Base-by-base conservation (phyloP, 495 filamentous ascomycete genomes). In the Penicillium paradoxum region DNA sequence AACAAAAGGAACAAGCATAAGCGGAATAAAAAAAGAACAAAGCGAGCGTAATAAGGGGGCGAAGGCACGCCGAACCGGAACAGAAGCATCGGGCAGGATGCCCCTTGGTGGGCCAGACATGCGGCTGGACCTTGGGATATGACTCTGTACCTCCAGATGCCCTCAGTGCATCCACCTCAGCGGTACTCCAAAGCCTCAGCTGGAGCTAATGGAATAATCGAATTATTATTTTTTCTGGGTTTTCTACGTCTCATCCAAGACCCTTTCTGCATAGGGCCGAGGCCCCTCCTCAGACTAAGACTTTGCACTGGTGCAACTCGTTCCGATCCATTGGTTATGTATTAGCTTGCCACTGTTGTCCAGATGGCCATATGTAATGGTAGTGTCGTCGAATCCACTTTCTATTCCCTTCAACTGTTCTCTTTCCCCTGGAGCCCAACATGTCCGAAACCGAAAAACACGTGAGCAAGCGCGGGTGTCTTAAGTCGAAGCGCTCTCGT, bases 381-480 rank as follows among this genome's bases (percentile, higher is more conserved):
- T 24, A 24, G 17, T 18, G 9, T 41, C 18, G 40, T 29, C 24
- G 55, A 64, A 58, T 54, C 65, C 63, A 66, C 61, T 60, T 53
- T 53, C 43, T 46, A 37, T 43, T 49, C 39, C 37, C 58, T 56
- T 34, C 19, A 29, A 15, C 24, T 29, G 55, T 38, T 29, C 37
- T 19, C 21, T 56, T 34, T 25, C 34, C 37, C 40, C 42, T 49
- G n/a, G 39, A 45, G 11, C 36, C 48, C 15, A 66, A 66, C 58
- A 62, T 55, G 38, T 50, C 40, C 40, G 54, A 51, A 44, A 53
- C 66, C 21, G 61, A 60, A 54, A 69, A 72, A 59, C 69, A 72
- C 69, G 69, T 69, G 69, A 72, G 67, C 48, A 58, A 57, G 46
- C 60, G 69, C 14, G 49, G 41, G n/a, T 67, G 58, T 53, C 55